Base-by-base conservation (phyloP, 2,329 filamentous ascomycete genomes). In the Gyromitra esculenta region DNA sequence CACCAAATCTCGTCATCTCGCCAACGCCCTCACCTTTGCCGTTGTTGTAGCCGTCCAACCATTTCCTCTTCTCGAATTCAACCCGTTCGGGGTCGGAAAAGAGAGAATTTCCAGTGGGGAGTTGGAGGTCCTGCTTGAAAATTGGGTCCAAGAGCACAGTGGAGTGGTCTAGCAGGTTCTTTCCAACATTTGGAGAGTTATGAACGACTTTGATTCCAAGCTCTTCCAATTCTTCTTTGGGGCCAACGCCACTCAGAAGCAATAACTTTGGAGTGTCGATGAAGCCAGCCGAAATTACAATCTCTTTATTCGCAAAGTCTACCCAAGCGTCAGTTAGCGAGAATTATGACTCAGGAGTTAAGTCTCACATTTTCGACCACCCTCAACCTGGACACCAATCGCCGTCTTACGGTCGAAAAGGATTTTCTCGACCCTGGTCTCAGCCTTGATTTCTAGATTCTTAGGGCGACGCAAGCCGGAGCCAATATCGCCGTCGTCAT, bases 241-340 rank as follows among this genome's bases (percentile, higher is more conserved):
- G 86, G 0, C 87, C 87, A 73, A 85, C 81, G 0, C 87, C 87
- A 54, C 85, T 87, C 2, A 87, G 83, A 83, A 87, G 86, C 5
- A 88, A 83, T 5, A 88, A 81, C 76, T 89, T 86, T 0, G 88
- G 87, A 0, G 86, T 85, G 79, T 88, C 87, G 80, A 87, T 87
- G 1, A 84, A 83, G 5, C 88, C 88, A 1, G 85, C 86, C 0
- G 87, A 84, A 1, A 89, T 73, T 52, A 86, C 85, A 8, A 77
- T 39, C 21, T 77, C 75, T 15, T 67, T 67, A 25, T 63, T 72
- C 37, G 75, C 75, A 25, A 63, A 56, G 18, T 76, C 75, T 77
- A 7, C 7, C 21, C 57, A 5, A 25, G 39, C 25, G 9, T 87
- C 85, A 8, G 84, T 84, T 1, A 89, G 52, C 21, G 43, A 5